Evolutionary conservation across 2,329 filamentous ascomycete species (phyloP), one percentile per base, ranked within the genome.

Genomic region (Calonectria henricotiae): DNA sequence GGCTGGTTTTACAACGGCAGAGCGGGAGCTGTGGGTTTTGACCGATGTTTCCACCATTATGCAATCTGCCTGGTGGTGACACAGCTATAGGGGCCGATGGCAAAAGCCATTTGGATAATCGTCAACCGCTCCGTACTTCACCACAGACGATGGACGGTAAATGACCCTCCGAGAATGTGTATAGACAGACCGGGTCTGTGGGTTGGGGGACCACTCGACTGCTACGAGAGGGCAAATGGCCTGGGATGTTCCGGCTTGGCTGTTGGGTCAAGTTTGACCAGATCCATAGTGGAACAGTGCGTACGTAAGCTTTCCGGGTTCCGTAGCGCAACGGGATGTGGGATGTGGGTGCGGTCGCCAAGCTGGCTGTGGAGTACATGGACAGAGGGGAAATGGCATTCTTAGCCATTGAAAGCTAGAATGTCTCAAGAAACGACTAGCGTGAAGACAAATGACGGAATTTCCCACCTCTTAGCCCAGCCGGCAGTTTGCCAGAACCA

Each of bases 391-490:
- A 61, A 65, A 62, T 69, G 44, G 47, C 32, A 75, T 71, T 71
- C 71, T 54, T 69, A 71, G 73, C 58, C 71, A 70, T 68, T 69
- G 65, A 69, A 63, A 68, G 74, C 73, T 76, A 75, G 75, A 77
- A 77, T 75, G 75, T 77, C 75, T 76, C 75, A 75, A 71, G 75
- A 77, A 76, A 73, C 73, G 67, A 71, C 73, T 74, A 75, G 75
- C 69, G 71, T 68, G 35, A 58, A 39, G 51, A 71, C 68, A 75
- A 74, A 72, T 61, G 76, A 55, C 65, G 70, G 65, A 69, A 67
- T 67, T 55, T 63, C 62, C 60, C 63, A 73, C 70, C 66, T 55
- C 73, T 69, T 67, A 67, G 64, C 66, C 63, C 47, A 66, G 51
- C 39, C 70, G 71, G 73, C 68, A 76, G 49, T 75, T 77, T 67